These are phyloP conservation scores for Elsinoe batatas DNA, from an alignment of 2,329 filamentous ascomycete genomes.

Conservation along the genomic window DNA sequence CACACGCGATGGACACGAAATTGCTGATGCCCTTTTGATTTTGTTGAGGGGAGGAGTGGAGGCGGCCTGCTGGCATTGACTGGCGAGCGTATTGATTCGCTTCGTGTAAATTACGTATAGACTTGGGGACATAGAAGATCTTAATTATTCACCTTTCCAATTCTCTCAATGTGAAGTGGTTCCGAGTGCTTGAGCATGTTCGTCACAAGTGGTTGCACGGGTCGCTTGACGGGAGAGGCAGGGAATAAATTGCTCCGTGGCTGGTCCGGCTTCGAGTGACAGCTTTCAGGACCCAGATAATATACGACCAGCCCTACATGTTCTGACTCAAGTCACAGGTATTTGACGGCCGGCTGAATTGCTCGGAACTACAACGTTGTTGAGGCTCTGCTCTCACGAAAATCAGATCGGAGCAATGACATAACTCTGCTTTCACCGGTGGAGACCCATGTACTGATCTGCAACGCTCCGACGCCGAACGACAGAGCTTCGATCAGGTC, in stretches of 20 bases:
- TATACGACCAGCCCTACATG: neutral
- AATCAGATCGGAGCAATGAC: neutral
- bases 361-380: neutral
- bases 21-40: neutral
- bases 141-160: neutral
- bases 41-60: too few species aligned
- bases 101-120: slow-evolving; percentile 7
- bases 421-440: neutral
- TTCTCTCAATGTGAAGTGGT: too few species aligned
- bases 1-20: neutral
- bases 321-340: neutral
- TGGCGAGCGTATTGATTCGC: neutral
- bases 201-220: too few species aligned
- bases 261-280: too few species aligned
- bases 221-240: neutral
- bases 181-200: too few species aligned
- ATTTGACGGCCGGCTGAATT: too few species aligned
- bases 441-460: slow-evolving; percentile 2
- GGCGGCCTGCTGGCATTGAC: too few species aligned
- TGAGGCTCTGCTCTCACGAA: neutral
- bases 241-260: neutral
- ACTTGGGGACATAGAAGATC: neutral
- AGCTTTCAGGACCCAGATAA: neutral
- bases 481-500: neutral
- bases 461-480: slow-evolving; percentile 8